Evolutionary conservation across 1,284 basidiomycete genomes (phyloP).

Genomic region (Pulchroboletus neoregius): DNA sequence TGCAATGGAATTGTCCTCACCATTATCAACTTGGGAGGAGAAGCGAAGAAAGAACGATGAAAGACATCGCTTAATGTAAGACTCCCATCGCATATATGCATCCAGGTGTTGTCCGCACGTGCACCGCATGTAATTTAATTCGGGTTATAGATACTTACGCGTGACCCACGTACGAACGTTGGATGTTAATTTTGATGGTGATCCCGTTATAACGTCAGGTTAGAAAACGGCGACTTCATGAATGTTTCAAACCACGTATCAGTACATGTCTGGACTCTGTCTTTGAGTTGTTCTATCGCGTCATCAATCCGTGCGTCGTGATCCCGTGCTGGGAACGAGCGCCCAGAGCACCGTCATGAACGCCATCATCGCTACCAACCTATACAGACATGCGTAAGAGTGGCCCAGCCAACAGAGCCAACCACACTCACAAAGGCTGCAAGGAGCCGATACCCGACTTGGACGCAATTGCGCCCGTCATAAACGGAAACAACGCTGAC

Average conservation of each 20-base stretch:
- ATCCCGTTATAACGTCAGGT: not conserved
- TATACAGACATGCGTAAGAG: constrained; percentile 16
- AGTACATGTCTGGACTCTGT: not conserved
- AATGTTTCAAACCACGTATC: not conserved
- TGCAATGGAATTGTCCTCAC: not conserved
- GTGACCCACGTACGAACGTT: not conserved
- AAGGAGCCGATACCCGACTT: constrained; percentile 47
- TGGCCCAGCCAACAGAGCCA: no score
- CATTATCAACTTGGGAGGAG: not conserved
- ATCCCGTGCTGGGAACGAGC: constrained; percentile 34
- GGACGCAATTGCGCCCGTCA: constrained; percentile 51
- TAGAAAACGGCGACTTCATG: not conserved
- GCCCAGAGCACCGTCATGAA: constrained; percentile 44
- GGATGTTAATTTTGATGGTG: not conserved
- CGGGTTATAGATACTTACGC: no score
- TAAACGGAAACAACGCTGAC: constrained; percentile 50
- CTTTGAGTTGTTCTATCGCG: not conserved
- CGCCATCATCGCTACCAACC: constrained; percentile 40
- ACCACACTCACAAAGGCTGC: constrained; percentile 50
- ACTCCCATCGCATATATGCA: not conserved
- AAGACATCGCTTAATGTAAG: not conserved
- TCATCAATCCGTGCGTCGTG: constrained; percentile 18
- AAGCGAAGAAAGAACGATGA: not conserved
- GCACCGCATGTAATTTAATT: no score
- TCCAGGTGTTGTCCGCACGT: not conserved